These are phyloP conservation scores for Trichoderma citrinoviride DNA, from an alignment of 2,329 filamentous ascomycete species.

Conservation along the genomic window DNA sequence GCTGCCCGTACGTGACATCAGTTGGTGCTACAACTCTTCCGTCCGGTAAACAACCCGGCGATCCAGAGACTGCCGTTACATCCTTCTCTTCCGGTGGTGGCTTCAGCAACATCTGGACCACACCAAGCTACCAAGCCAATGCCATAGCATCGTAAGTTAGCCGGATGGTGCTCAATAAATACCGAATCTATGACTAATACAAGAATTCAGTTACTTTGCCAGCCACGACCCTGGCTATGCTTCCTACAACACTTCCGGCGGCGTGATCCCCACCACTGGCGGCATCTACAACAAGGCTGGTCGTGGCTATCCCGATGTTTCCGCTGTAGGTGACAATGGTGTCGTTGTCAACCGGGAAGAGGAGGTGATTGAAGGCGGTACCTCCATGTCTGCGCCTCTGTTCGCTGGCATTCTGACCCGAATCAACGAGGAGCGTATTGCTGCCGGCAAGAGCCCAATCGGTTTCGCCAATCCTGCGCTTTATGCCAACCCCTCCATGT, in stretches of 20 bases:
- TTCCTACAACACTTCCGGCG: slow-evolving; percentile 24
- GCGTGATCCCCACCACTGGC: slow-evolving; percentile 20
- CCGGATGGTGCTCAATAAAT: not conserved
- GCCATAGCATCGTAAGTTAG: slow-evolving; percentile 25
- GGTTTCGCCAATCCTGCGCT: slow-evolving; percentile 38
- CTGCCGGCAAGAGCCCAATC: slow-evolving; percentile 31
- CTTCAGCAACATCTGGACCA: slow-evolving; percentile 48
- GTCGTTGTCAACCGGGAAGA: slow-evolving; percentile 43
- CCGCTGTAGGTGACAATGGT: slow-evolving; percentile 44
- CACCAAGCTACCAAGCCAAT: slow-evolving; percentile 46
- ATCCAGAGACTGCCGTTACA: slow-evolving; percentile 22
- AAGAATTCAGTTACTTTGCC: slow-evolving; percentile 16
- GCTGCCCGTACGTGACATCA: slow-evolving; percentile 50
- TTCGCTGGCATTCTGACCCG: slow-evolving; percentile 37
- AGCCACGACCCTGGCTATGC: slow-evolving; percentile 23
- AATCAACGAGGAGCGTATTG: slow-evolving; percentile 33
- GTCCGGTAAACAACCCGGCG: slow-evolving; percentile 9
- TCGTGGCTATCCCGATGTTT: slow-evolving; percentile 50
- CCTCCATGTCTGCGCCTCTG: slow-evolving; percentile 41
- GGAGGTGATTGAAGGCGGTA: slow-evolving; percentile 47
- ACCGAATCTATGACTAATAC: not conserved
- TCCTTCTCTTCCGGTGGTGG: slow-evolving; percentile 49
- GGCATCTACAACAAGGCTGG: slow-evolving; percentile 46
- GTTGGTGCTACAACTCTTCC: slow-evolving; percentile 48
- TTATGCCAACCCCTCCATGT: slow-evolving; percentile 26